phyloP scores from a whole-genome alignment of 345 rosid genomes.

The Eucalyptus camaldulensis region DNA sequence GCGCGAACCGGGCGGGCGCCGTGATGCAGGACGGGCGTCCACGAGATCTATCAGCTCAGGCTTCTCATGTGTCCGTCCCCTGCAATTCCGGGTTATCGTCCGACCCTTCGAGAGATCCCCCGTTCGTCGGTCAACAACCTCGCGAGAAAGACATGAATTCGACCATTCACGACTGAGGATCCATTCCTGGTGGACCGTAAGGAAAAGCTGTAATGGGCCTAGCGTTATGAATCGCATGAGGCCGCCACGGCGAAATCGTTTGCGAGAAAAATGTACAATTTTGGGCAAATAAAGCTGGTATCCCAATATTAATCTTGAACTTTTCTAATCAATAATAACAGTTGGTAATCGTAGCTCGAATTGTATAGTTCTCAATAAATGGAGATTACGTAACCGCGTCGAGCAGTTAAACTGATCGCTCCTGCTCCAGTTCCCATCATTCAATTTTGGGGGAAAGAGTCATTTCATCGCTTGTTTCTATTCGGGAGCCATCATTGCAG shows the following conservation, averaged over 20 bases:
- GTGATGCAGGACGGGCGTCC: not conserved
- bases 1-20: not conserved
- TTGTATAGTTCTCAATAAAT: not conserved
- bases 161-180: not conserved
- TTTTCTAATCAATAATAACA: not conserved
- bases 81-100: not conserved
- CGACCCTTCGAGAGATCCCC: not conserved
- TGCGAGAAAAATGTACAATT: not conserved
- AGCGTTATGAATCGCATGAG: not conserved
- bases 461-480: not conserved
- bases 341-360: not conserved
- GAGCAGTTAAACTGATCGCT: not conserved
- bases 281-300: not conserved
- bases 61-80: not conserved
- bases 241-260: not conserved
- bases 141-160: not conserved
- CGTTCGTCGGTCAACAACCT: not conserved
- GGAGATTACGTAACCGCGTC: not conserved
- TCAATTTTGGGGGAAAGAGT: not conserved
- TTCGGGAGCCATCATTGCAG: not conserved
- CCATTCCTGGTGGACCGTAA: fast-evolving
- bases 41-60: fast-evolving
- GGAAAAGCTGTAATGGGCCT: fast-evolving
- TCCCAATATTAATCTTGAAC: not conserved
- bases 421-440: not conserved